A percentile compares a stretch with the other conserved stretches of the same genome.
These are phyloP conservation scores for Picochlorum sp. DNA, from an alignment of 139 green algal species.

Conservation along the genomic window DNA sequence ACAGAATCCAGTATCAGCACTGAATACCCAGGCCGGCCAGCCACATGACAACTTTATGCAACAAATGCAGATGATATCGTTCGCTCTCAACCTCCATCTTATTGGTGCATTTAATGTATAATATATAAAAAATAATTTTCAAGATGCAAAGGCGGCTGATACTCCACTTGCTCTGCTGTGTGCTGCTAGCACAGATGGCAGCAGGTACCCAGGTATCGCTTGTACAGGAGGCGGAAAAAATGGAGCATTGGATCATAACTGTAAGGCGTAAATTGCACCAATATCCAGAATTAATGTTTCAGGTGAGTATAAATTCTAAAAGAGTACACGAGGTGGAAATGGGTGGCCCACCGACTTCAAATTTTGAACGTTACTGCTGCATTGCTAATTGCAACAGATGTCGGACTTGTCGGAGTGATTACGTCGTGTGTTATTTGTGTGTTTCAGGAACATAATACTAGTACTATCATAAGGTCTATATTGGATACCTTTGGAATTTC, in stretches of 20 bases:
- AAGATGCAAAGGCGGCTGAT: too few species aligned
- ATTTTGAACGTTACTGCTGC: not conserved
- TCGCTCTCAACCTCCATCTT: too few species aligned
- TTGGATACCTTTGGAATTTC: constrained; percentile 54
- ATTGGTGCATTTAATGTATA: too few species aligned
- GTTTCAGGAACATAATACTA: constrained; percentile 64
- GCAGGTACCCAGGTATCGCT: not conserved
- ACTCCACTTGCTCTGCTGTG: too few species aligned
- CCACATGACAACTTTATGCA: too few species aligned
- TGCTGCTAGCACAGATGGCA: too few species aligned
- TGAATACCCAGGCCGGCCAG: too few species aligned
- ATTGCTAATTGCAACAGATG: too few species aligned
- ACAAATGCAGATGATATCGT: too few species aligned
- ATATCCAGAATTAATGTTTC: constrained; percentile 35
- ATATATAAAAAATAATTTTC: too few species aligned
- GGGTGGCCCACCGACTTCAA: not conserved
- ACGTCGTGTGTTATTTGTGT: not conserved
- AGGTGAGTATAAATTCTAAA: not conserved
- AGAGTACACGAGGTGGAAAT: too few species aligned
- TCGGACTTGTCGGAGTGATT: not conserved
- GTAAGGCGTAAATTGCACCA: constrained; percentile 25
- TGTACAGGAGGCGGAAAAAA: not conserved
- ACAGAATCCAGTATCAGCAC: too few species aligned
- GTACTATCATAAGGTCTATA: constrained; percentile 30
- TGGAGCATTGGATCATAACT: constrained; percentile 18